A percentile compares a stretch with the other conserved stretches of the same genome.
Conservation (phyloP, 768 basidiomycete genomes). For the Paxillus ammoniavirescens region DNA sequence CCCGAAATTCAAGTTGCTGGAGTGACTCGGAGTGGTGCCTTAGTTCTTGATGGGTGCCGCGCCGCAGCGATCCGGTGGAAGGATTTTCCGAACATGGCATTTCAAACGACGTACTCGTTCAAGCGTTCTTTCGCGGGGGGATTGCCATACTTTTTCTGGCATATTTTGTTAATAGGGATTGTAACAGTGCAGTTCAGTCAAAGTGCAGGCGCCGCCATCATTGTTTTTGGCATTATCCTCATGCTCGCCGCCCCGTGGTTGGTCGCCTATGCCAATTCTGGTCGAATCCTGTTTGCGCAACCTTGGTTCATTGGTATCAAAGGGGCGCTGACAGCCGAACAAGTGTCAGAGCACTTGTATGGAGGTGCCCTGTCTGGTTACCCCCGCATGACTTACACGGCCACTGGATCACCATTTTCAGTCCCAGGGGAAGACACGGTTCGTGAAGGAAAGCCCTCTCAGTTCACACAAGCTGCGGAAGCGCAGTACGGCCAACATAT, state of each 20-base stretch:
- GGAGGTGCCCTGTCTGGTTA: slow-evolving; percentile 7
- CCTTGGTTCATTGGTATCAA: slow-evolving; percentile 24
- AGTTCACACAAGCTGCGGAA: not conserved
- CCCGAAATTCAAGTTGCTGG: slow-evolving; percentile 21
- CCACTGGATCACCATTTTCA: slow-evolving; percentile 17
- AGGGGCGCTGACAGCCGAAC: slow-evolving; percentile 10
- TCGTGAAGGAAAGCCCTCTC: slow-evolving; percentile 7
- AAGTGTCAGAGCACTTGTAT: slow-evolving; percentile 11
- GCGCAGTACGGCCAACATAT: slow-evolving; percentile 1
- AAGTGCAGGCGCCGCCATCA: not conserved
- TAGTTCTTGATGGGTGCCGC: slow-evolving; percentile 19
- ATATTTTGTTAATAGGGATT: slow-evolving; percentile 3
- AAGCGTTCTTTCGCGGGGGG: slow-evolving; percentile 3
- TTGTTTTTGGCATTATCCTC: not conserved
- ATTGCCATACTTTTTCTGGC: slow-evolving; percentile 12
- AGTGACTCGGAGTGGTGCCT: slow-evolving; percentile 12
- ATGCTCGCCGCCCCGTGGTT: slow-evolving; percentile 4
- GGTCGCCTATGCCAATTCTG: slow-evolving; percentile 12
- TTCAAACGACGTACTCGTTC: slow-evolving; percentile 8
- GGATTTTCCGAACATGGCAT: slow-evolving; percentile 14
- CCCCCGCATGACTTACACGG: slow-evolving; percentile 8
- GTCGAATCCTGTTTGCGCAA: slow-evolving; percentile 12
- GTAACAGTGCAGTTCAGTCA: not conserved
- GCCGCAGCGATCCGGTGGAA: slow-evolving; percentile 21
- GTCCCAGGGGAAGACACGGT: not conserved